These are phyloP conservation scores for Wallacemonas sp. DNA, from an alignment of 208 protist genomes.

Conservation along the genomic window DNA sequence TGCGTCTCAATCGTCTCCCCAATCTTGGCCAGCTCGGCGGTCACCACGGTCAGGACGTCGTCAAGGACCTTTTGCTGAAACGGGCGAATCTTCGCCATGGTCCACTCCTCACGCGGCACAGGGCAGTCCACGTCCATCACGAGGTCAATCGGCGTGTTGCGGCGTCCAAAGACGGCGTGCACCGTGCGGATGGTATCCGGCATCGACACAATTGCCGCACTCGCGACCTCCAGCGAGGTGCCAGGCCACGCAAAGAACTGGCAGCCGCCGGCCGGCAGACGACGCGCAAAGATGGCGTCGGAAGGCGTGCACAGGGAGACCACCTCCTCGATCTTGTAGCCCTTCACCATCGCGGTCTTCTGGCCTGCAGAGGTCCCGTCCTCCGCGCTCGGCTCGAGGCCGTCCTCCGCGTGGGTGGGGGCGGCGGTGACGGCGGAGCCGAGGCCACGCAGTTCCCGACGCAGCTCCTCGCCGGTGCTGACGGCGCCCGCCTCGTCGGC, in stretches of 20 bases:
- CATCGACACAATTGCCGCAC: constrained; percentile 78
- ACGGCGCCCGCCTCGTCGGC: constrained; percentile 4
- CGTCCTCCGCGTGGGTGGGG: not conserved
- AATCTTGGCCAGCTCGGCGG: constrained; percentile 70
- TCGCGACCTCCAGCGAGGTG: constrained; percentile 65
- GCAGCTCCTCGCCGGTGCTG: constrained; percentile 14
- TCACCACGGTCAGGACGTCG: constrained; percentile 54
- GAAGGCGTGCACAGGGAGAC: constrained; percentile 42
- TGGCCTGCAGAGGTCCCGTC: not conserved
- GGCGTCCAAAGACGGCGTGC: constrained; percentile 81
- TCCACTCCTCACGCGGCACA: constrained; percentile 86
- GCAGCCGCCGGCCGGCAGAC: constrained; percentile 75
- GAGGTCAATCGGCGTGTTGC: constrained; percentile 72
- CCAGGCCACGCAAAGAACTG: constrained; percentile 92
- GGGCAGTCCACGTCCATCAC: constrained; percentile 87
- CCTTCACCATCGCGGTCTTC: constrained; percentile 86
- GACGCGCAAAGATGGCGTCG: constrained; percentile 83
- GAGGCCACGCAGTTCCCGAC: constrained; percentile 21
- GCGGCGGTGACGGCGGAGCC: not conserved
- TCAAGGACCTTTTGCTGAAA: constrained; percentile 82
- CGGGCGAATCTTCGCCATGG: constrained; percentile 64
- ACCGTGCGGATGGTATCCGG: constrained; percentile 87
- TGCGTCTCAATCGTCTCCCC: constrained; percentile 77
- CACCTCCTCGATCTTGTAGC: constrained; percentile 82
- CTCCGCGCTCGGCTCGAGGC: not conserved